These are phyloP conservation scores for Aspergillus haitiensis DNA, from an alignment of 495 filamentous ascomycete species.

Conservation along the genomic window DNA sequence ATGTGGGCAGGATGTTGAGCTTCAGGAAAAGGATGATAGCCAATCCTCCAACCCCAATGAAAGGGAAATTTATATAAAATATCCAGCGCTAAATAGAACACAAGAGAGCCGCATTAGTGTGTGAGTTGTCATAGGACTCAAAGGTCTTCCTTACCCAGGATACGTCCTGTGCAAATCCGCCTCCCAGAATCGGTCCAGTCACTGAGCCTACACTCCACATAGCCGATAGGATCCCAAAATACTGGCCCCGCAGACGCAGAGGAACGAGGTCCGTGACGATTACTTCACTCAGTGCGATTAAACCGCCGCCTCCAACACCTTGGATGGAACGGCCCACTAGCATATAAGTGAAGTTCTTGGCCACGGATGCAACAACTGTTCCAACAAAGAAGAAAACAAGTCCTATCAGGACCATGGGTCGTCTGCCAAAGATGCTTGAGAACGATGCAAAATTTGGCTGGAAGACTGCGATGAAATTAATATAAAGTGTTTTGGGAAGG, in stretches of 20 bases:
- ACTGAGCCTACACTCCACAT: slow-evolving; percentile 70
- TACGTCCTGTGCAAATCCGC: slow-evolving; percentile 64
- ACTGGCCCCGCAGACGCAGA: slow-evolving; percentile 45
- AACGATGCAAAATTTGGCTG: slow-evolving; percentile 45
- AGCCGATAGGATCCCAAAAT: slow-evolving; percentile 50
- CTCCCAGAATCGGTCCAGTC: slow-evolving; percentile 66
- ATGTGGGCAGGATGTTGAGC: slow-evolving; percentile 30
- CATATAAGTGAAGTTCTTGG: slow-evolving; percentile 62
- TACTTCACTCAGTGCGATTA: slow-evolving; percentile 65
- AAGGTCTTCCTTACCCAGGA: slow-evolving; percentile 53
- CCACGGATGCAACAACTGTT: slow-evolving; percentile 54
- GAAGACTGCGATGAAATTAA: slow-evolving; percentile 28
- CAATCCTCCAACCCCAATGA: slow-evolving; percentile 43
- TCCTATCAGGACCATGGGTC: slow-evolving; percentile 47
- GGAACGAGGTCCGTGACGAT: slow-evolving; percentile 67
- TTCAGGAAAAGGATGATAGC: slow-evolving; percentile 51
- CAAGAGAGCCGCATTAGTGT: background rate
- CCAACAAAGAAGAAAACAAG: slow-evolving; percentile 58
- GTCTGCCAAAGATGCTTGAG: slow-evolving; percentile 46
- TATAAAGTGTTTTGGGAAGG: background rate
- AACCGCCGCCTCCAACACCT: slow-evolving; percentile 71
- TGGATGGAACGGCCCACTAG: slow-evolving; percentile 67
- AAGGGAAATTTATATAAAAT: slow-evolving; percentile 55
- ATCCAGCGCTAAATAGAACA: slow-evolving; percentile 36
- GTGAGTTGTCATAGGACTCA: background rate